Conservation (phyloP, 106 monocot genomes). For the Agapanthus africanus region DNA sequence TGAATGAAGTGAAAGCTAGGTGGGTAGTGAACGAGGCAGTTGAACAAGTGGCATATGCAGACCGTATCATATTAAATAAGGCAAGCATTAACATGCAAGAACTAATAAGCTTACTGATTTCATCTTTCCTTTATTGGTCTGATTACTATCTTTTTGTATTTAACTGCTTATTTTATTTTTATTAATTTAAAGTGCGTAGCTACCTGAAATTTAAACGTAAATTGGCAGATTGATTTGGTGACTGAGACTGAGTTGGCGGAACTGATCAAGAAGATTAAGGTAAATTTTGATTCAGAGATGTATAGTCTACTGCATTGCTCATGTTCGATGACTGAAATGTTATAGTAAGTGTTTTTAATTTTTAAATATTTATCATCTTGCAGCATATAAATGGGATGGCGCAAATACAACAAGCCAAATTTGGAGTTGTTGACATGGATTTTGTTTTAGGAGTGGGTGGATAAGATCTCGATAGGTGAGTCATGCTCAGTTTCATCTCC, state of each 20-base stretch:
- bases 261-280: slow-evolving; percentile 65
- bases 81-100: slow-evolving; percentile 13
- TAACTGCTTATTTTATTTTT: neutral
- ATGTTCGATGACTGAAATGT: neutral
- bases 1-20: slow-evolving; percentile 92
- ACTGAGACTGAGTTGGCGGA: slow-evolving; percentile 43
- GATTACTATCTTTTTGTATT: neutral
- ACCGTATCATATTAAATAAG: slow-evolving; percentile 95
- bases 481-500: too few species aligned
- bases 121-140: neutral
- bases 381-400: slow-evolving; percentile 90
- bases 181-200: neutral
- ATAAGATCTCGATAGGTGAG: slow-evolving; percentile 86
- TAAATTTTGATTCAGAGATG: slow-evolving; percentile 12
- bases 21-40: slow-evolving; percentile 98
- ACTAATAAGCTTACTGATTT: neutral
- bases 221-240: slow-evolving; percentile 78
- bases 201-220: neutral
- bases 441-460: slow-evolving; percentile 96
- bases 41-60: slow-evolving; percentile 96
- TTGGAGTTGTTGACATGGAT: slow-evolving; percentile 89
- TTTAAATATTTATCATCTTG: slow-evolving; percentile 21
- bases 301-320: too few species aligned
- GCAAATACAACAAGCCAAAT: slow-evolving; percentile 68
- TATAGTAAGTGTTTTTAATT: slow-evolving; percentile 5